These are phyloP conservation scores for Verruconis gallopava DNA, from an alignment of 2,329 filamentous ascomycete species.

Conservation along the genomic window DNA sequence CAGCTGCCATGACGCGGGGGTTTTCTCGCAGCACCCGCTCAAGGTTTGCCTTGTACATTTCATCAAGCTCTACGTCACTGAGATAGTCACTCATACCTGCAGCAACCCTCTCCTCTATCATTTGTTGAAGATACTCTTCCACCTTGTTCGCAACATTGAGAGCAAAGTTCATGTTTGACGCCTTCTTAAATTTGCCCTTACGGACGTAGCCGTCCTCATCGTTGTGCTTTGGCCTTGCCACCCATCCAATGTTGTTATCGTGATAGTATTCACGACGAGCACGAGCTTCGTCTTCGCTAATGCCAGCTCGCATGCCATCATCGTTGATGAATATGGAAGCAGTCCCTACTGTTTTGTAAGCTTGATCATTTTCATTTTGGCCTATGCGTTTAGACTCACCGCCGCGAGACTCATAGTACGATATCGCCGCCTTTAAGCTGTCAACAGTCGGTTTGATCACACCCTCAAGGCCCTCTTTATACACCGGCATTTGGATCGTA, in stretches of 20 bases:
- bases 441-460: conserved; percentile 11
- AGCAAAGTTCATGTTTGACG: conserved; percentile 61
- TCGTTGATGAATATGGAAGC: conserved; percentile 12
- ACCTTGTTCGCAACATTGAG: conserved; percentile 55
- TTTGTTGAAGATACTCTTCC: conserved; percentile 43
- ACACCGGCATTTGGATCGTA: conserved; percentile 12
- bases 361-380: neutral
- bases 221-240: conserved; percentile 6
- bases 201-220: conserved; percentile 6
- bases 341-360: neutral
- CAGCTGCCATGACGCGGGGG: conserved; percentile 55
- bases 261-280: conserved; percentile 8
- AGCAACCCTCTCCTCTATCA: conserved; percentile 1
- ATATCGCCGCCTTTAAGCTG: conserved; percentile 9
- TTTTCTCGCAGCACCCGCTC: conserved; percentile 3
- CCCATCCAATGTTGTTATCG: conserved; percentile 11
- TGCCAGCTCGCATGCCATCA: conserved; percentile 9
- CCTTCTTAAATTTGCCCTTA: conserved; percentile 44
- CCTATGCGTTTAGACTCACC: neutral
- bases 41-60: conserved; percentile 7
- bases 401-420: conserved; percentile 10
- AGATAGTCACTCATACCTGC: neutral
- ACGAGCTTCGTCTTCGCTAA: conserved; percentile 5
- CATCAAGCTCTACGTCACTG: conserved; percentile 7
- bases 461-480: conserved; percentile 10